A percentile compares a stretch with the other conserved stretches of the same genome.
These are phyloP conservation scores for Halophytophthora polymorphica DNA, from an alignment of 352 stramenopile genomes.

Conservation along the genomic window DNA sequence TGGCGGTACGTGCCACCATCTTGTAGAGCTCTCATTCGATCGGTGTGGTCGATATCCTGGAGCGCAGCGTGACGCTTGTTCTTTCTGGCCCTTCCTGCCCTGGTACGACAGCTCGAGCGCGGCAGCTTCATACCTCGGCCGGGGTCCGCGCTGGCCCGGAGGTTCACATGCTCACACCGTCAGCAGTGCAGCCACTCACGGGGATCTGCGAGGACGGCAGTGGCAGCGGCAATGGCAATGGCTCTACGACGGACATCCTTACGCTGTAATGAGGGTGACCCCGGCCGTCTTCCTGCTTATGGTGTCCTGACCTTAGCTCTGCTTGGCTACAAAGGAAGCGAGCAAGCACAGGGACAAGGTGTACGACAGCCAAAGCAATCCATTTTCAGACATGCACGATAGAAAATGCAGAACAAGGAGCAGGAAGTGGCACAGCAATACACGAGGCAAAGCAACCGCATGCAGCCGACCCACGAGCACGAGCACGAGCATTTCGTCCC, in stretches of 20 bases:
- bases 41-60: not conserved
- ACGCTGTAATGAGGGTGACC: slow-evolving; percentile 57
- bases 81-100: too few species aligned
- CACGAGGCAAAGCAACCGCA: not conserved
- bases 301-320: too few species aligned
- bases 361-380: too few species aligned
- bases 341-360: too few species aligned
- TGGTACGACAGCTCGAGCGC: slow-evolving; percentile 8
- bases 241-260: slow-evolving; percentile 47
- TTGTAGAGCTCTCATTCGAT: not conserved
- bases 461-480: not conserved
- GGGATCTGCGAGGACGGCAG: slow-evolving; percentile 14
- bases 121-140: slow-evolving; percentile 57
- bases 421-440: not conserved
- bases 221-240: slow-evolving; percentile 4
- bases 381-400: not conserved
- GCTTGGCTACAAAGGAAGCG: too few species aligned
- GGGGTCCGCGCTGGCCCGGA: slow-evolving; percentile 44
- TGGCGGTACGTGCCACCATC: slow-evolving; percentile 13
- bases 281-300: too few species aligned
- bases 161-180: slow-evolving; percentile 36
- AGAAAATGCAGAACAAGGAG: not conserved
- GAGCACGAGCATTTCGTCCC: not conserved
- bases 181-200: slow-evolving; percentile 27
- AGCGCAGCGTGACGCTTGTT: too few species aligned